Evolutionary conservation across 2,329 filamentous ascomycete species (phyloP).

Genomic region (Aspergillus aculeatus): DNA sequence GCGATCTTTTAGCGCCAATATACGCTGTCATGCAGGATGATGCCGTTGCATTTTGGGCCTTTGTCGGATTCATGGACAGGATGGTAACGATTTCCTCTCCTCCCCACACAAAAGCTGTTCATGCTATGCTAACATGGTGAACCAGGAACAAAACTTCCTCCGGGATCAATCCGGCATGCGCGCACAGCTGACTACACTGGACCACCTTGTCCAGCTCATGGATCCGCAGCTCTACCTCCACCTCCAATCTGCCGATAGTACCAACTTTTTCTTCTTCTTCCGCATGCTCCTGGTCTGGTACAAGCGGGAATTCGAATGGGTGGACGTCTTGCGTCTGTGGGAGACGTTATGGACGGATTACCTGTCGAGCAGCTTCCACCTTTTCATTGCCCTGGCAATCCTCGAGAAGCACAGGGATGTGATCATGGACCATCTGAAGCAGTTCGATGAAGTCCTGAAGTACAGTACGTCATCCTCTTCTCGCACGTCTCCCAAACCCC

Average conservation of each 20-base stretch:
- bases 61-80: constrained; percentile 92
- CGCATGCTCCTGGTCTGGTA: constrained; percentile 99
- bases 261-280: constrained; percentile 99
- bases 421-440: constrained; percentile 89
- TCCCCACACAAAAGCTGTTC: background rate
- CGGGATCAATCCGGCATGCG: constrained; percentile 97
- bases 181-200: constrained; percentile 81
- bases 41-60: constrained; percentile 94
- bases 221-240: constrained; percentile 92
- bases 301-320: constrained; percentile 93
- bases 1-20: constrained; percentile 88
- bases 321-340: constrained; percentile 84
- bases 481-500: background rate
- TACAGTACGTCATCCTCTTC: constrained; percentile 64
- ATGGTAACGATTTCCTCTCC: constrained; percentile 63
- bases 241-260: constrained; percentile 84
- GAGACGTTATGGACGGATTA: constrained; percentile 94
- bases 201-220: constrained; percentile 95
- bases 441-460: constrained; percentile 97
- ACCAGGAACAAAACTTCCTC: constrained; percentile 82
- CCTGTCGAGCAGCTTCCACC: constrained; percentile 81
- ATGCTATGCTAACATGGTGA: constrained; percentile 6
- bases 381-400: constrained; percentile 92
- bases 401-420: constrained; percentile 94
- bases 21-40: constrained; percentile 98